phyloP scores from a whole-genome alignment of 2,329 filamentous ascomycete genomes.

The Calonectria pauciramosa region DNA sequence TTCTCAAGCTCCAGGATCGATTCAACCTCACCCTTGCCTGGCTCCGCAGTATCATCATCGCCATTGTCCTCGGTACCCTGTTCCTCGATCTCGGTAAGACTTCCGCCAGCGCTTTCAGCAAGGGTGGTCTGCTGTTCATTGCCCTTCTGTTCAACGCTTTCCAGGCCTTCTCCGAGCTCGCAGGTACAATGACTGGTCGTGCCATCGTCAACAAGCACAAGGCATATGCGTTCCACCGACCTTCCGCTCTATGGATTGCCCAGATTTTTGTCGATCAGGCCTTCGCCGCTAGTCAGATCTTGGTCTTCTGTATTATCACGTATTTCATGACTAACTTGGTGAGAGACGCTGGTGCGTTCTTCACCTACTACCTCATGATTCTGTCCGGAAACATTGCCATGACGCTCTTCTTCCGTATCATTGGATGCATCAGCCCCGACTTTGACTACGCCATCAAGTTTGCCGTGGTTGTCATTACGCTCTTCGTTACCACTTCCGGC shows the following conservation, averaged over 20 bases:
- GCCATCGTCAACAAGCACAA: constrained; percentile 88
- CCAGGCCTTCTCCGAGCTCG: constrained; percentile 84
- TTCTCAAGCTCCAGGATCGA: constrained; percentile 88
- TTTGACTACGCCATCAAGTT: constrained; percentile 91
- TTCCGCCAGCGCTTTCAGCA: constrained; percentile 81
- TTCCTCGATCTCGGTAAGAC: constrained; percentile 78
- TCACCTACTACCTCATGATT: constrained; percentile 81
- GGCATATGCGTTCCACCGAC: constrained; percentile 85
- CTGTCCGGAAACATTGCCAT: constrained; percentile 78
- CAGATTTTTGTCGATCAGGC: constrained; percentile 85
- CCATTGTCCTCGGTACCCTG: constrained; percentile 83
- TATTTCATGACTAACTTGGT: constrained; percentile 83
- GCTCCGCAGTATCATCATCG: constrained; percentile 77
- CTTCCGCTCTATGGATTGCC: constrained; percentile 85
- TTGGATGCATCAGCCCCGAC: constrained; percentile 81
- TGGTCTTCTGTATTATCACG: constrained; percentile 80
- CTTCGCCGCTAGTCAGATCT: constrained; percentile 78
- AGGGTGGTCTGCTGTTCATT: constrained; percentile 86
- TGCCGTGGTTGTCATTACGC: constrained; percentile 81
- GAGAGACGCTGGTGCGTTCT: constrained; percentile 81
- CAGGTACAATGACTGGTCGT: constrained; percentile 80
- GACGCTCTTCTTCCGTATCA: constrained; percentile 82
- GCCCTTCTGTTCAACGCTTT: constrained; percentile 89
- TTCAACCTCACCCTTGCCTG: constrained; percentile 82
- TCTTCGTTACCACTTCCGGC: constrained; percentile 86